Evolutionary conservation across 148 eudicot genomes (phyloP).

Genomic region (Camellia japonica): DNA sequence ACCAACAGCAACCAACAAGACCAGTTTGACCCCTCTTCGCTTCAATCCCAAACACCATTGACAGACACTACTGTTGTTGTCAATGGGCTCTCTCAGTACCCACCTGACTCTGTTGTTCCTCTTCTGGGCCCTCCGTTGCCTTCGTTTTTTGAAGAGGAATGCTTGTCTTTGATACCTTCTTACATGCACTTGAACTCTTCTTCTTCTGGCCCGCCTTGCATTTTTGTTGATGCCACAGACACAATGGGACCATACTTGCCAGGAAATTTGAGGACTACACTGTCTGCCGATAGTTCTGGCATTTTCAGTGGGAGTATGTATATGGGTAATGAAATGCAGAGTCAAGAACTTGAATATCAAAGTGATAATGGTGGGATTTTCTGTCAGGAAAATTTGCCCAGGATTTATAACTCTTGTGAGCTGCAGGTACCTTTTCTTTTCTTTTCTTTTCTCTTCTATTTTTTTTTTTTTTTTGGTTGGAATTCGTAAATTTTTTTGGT

Average conservation of each 20-base stretch:
- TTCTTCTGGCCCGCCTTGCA: conserved; percentile 19
- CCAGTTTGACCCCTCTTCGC: conserved; percentile 31
- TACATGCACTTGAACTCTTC: conserved; percentile 43
- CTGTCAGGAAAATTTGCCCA: conserved; percentile 15
- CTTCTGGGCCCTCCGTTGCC: conserved; percentile 40
- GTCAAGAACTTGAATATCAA: conserved; percentile 56
- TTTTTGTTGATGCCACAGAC: conserved; percentile 47
- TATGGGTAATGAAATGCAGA: conserved; percentile 37
- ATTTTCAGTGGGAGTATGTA: conserved; percentile 35
- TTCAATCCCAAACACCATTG: conserved; percentile 26
- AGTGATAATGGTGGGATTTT: conserved; percentile 55
- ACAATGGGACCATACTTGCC: conserved; percentile 35
- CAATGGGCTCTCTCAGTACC: conserved; percentile 26
- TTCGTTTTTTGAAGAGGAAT: conserved; percentile 53
- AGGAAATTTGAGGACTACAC: conserved; percentile 28
- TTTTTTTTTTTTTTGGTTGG: too few relatives aligned
- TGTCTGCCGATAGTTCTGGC: conserved; percentile 39
- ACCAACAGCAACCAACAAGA: conserved; percentile 30
- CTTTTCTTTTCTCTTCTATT: too few relatives aligned
- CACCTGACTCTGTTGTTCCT: conserved; percentile 25
- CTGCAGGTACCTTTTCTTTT: conserved; percentile 15
- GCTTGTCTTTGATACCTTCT: conserved; percentile 49
- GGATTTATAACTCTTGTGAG: conserved; percentile 15
- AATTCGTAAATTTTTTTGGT: too few relatives aligned
- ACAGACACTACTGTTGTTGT: not conserved